These are phyloP conservation scores for Aspergillus neoniger DNA, from an alignment of 2,329 filamentous ascomycete genomes.

Conservation along the genomic window DNA sequence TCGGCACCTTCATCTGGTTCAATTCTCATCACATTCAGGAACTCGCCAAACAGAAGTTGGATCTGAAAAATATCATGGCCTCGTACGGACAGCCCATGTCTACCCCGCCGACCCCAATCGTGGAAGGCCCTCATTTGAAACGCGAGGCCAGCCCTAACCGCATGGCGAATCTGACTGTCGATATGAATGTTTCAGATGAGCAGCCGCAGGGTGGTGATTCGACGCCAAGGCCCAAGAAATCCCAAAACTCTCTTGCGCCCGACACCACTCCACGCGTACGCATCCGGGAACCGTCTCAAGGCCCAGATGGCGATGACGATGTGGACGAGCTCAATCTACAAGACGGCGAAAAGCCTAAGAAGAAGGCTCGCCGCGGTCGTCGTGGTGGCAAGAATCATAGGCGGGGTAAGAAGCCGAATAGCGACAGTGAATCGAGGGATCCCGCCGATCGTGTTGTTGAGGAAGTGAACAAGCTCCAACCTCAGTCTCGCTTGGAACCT, in stretches of 20 bases:
- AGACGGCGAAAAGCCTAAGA: constrained; percentile 58
- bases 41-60: constrained; percentile 47
- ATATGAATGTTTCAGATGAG: constrained; percentile 29
- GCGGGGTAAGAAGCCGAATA: constrained; percentile 54
- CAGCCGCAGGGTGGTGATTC: constrained; percentile 23
- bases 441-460: constrained; percentile 62
- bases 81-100: constrained; percentile 42
- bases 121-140: constrained; percentile 31
- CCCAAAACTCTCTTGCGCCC: constrained; percentile 20
- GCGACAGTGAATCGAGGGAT: constrained; percentile 56
- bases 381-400: constrained; percentile 70
- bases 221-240: constrained; percentile 33
- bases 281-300: constrained; percentile 43
- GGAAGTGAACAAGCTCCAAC: constrained; percentile 49
- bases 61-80: constrained; percentile 48
- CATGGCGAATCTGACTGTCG: constrained; percentile 34
- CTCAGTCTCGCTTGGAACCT: constrained; percentile 57
- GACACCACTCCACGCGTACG: constrained; percentile 39
- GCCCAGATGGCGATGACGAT: constrained; percentile 36
- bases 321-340: constrained; percentile 31
- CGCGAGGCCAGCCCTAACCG: constrained; percentile 27
- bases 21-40: constrained; percentile 46
- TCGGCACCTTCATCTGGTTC: constrained; percentile 46
- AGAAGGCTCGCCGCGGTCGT: constrained; percentile 69
- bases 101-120: constrained; percentile 42